phyloP scores from a whole-genome alignment of 164 flowering plant genomes.

The Echeveria elegans region DNA sequence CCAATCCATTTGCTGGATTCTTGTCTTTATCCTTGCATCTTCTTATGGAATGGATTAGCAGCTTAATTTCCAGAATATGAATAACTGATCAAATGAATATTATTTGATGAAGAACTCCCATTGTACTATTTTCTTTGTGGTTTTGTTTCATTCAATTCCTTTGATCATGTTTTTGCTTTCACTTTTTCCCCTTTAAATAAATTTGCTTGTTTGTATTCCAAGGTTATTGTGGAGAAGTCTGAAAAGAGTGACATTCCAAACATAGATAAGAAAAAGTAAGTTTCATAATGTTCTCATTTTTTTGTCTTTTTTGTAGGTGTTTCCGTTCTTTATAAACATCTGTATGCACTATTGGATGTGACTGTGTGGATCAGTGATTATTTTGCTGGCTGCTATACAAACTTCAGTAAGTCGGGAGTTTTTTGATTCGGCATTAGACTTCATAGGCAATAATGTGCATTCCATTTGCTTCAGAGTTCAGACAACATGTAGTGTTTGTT shows the following conservation, averaged over 20 bases:
- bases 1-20: too few species aligned
- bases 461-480: background rate
- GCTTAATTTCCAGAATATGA: too few species aligned
- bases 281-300: background rate
- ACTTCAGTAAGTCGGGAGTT: background rate
- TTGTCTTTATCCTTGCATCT: too few species aligned
- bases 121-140: too few species aligned
- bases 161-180: too few species aligned
- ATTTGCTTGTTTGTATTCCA: background rate
- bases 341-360: background rate
- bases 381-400: background rate
- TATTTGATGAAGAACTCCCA: too few species aligned
- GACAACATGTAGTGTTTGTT: background rate
- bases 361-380: background rate
- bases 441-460: background rate
- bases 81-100: too few species aligned
- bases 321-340: too few species aligned
- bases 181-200: background rate
- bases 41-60: too few species aligned
- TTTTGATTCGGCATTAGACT: background rate
- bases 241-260: background rate
- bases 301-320: too few species aligned
- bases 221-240: background rate
- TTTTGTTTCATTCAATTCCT: too few species aligned
- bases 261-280: background rate